Conservation (phyloP, 2,329 filamentous ascomycete species). For the Colletotrichum chrysophilum region DNA sequence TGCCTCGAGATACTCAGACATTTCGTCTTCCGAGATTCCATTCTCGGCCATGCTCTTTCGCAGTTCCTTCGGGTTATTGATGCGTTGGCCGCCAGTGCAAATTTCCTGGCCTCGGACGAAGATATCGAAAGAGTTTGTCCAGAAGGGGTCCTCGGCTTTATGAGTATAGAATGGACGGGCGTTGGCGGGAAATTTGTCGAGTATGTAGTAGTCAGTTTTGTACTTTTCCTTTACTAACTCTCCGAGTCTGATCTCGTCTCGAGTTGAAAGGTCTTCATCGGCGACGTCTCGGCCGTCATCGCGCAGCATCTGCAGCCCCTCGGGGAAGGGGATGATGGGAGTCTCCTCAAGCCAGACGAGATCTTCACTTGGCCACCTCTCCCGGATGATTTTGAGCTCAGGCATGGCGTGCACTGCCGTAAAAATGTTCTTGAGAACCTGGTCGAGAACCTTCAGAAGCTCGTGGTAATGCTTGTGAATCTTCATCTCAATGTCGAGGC, state of each 20-base stretch:
- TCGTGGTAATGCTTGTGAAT: conserved; percentile 91
- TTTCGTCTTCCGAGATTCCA: conserved; percentile 78
- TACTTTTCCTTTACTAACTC: conserved; percentile 86
- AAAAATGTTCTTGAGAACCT: conserved; percentile 78
- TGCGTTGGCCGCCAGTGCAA: conserved; percentile 90
- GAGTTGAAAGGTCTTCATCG: conserved; percentile 82
- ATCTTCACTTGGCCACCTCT: conserved; percentile 85
- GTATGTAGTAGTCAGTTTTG: conserved; percentile 88
- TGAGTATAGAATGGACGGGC: conserved; percentile 93
- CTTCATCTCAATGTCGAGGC: conserved; percentile 90
- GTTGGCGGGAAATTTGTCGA: conserved; percentile 88
- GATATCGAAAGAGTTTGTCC: conserved; percentile 94
- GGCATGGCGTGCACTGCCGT: conserved; percentile 48
- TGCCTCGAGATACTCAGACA: conserved; percentile 89
- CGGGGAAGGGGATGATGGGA: conserved; percentile 78
- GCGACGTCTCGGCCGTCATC: conserved; percentile 80
- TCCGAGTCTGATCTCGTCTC: conserved; percentile 86
- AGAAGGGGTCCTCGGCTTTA: conserved; percentile 73
- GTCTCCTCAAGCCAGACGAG: conserved; percentile 88
- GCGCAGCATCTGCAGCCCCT: conserved; percentile 82
- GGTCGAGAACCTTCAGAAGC: conserved; percentile 79
- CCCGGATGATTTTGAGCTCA: conserved; percentile 81
- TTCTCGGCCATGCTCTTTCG: conserved; percentile 76
- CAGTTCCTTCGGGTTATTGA: conserved; percentile 80
- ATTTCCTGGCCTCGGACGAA: conserved; percentile 95